Percentiles rank a stretch among this genome's conserved stretches.
phyloP scores from a whole-genome alignment of 2,329 filamentous ascomycete species.

The Alternaria arbusti region DNA sequence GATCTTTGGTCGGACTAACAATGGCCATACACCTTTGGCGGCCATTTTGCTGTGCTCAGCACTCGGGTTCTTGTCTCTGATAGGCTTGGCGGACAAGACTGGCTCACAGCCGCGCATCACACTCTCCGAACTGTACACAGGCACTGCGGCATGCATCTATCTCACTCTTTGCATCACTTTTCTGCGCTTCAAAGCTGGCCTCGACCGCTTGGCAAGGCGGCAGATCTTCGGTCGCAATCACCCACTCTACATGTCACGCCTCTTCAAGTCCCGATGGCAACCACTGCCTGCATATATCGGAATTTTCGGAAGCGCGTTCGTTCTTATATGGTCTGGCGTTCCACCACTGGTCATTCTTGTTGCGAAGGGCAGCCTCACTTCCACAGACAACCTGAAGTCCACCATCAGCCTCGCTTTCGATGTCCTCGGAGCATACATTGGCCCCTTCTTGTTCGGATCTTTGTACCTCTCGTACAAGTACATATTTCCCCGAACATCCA shows the following conservation, averaged over 20 bases:
- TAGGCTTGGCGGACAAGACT: conserved; percentile 26
- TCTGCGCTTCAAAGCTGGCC: conserved; percentile 36
- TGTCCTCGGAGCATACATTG: conserved; percentile 32
- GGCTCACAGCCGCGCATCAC: conserved; percentile 36
- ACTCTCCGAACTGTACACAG: conserved; percentile 35
- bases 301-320: conserved; percentile 28
- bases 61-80: conserved; percentile 36
- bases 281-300: conserved; percentile 40
- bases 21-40: conserved; percentile 37
- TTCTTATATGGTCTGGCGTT: conserved; percentile 37
- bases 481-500: conserved; percentile 17
- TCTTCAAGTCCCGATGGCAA: conserved; percentile 43
- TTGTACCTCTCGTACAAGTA: conserved; percentile 31
- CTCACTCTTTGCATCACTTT: conserved; percentile 38
- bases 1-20: conserved; percentile 37
- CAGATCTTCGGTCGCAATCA: conserved; percentile 32
- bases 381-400: conserved; percentile 13
- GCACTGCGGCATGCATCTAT: conserved; percentile 35
- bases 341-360: conserved; percentile 32
- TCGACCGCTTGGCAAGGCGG: conserved; percentile 19
- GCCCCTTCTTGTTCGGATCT: conserved; percentile 23
- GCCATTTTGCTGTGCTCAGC: conserved; percentile 38
- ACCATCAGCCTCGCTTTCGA: conserved; percentile 28
- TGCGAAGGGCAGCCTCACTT: conserved; percentile 16
- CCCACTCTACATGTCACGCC: conserved; percentile 25